Base-by-base conservation (phyloP, 768 basidiomycete genomes). In the Hydnomerulius pinastri region DNA sequence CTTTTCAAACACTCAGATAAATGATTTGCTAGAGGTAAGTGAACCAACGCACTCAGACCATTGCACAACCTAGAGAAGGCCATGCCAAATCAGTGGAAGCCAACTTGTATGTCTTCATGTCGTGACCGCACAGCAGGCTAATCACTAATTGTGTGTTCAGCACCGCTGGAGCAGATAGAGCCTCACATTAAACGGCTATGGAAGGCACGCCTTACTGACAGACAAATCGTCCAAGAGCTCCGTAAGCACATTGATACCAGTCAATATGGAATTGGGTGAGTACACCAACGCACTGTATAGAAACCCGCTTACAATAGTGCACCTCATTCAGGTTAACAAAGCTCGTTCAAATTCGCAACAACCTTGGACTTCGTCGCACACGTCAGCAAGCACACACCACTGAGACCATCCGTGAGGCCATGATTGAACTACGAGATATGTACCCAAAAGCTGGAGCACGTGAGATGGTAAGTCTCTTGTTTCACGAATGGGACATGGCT, bases 361-460 rank as follows among this genome's bases (percentile, higher is more conserved):
- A 41, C 7, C 44, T 65, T 50, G 65, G 63, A 6, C 10, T 44
- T 65, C 9, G 58, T 4, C 38, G 56, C 3, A 44, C 64, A 4
- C 39, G 55, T 0, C 46, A 58, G 17, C 61, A 65, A 45, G 52
- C 32, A 0, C 62, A 68, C 46, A 60, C 59, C 18, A 13, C 60
- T 1, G 57, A 59, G n/a, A 60, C 35, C 10, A 67, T 70, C 17
- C 36, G 27, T 11, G 48, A 54, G 1, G 44, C 53, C 0, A 57
- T 70, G 37, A 1, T 30, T 1, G 51, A 46, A 8, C 39, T 69
- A 3, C 48, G 60, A 2, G 38, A 44, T 13, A 57, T 40, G 3
- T 69, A 58, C 46, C 69, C 68, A 4, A 55, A 55, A 12, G 62
- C 59, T 7, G 71, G 71, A 2, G 57, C 57, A 4, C 48, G 56